phyloP scores from a whole-genome alignment of 1,284 basidiomycete species.

The Ustilago xerochloae region DNA sequence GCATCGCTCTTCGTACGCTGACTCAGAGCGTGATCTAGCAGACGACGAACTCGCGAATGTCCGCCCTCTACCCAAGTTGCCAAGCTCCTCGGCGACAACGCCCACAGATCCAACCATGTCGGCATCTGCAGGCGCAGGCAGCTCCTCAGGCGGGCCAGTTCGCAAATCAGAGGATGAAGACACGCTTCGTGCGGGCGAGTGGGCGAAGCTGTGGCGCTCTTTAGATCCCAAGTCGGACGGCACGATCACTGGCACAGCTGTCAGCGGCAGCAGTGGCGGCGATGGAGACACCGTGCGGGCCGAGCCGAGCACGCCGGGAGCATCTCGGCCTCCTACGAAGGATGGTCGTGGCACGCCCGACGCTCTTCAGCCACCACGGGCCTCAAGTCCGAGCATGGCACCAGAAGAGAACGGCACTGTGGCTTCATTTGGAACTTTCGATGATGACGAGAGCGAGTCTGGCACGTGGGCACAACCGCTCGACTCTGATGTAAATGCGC shows the following conservation, averaged over 20 bases:
- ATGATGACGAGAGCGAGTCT: constrained; percentile 56
- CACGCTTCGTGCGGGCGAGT: constrained; percentile 53
- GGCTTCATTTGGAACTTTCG: constrained; percentile 56
- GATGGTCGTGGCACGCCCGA: constrained; percentile 7
- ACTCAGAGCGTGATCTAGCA: constrained; percentile 41
- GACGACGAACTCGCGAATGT: constrained; percentile 55
- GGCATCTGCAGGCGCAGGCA: background rate
- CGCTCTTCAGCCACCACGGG: constrained; percentile 7
- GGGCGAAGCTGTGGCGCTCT: constrained; percentile 43
- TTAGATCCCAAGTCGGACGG: constrained; percentile 26
- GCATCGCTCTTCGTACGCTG: constrained; percentile 17
- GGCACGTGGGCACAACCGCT: constrained; percentile 66
- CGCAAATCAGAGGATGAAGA: constrained; percentile 52
- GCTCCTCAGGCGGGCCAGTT: background rate
- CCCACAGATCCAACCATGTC: constrained; percentile 18
- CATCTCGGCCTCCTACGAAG: constrained; percentile 25
- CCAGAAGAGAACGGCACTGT: constrained; percentile 53
- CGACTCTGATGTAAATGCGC: constrained; percentile 39
- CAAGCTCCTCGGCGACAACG: constrained; percentile 26
- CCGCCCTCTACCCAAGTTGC: constrained; percentile 52
- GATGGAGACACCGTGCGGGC: constrained; percentile 46
- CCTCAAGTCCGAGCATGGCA: constrained; percentile 17
- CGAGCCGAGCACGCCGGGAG: constrained; percentile 39
- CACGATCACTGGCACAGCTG: constrained; percentile 23
- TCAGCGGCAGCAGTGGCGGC: constrained; percentile 45